These are phyloP conservation scores for Solanum virginianum DNA, from an alignment of 257 asterid species.

Conservation along the genomic window DNA sequence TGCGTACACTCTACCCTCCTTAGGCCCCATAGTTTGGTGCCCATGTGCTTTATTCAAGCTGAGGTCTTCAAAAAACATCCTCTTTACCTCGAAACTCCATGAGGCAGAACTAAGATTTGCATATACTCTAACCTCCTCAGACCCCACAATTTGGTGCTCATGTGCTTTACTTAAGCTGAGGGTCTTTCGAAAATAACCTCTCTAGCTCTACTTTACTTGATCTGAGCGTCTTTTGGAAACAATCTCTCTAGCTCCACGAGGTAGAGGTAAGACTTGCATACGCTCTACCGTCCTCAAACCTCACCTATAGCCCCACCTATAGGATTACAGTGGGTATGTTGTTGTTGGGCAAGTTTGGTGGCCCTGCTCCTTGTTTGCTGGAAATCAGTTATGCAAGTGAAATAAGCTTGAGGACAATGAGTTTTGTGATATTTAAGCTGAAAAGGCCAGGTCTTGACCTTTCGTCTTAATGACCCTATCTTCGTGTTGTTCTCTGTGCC, in stretches of 20 bases:
- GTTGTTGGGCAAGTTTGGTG: background rate
- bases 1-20: too few relatives aligned
- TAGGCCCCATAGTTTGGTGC: background rate
- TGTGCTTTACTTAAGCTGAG: too few relatives aligned
- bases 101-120: too few relatives aligned
- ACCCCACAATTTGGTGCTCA: background rate
- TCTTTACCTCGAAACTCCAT: too few relatives aligned
- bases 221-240: background rate
- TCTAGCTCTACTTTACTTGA: background rate
- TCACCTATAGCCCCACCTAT: background rate
- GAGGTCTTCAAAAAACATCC: too few relatives aligned
- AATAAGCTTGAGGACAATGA: background rate
- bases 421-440: background rate
- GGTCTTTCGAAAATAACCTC: too few relatives aligned
- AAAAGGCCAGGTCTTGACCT: background rate
- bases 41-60: too few relatives aligned
- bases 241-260: background rate
- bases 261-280: background rate
- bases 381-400: background rate
- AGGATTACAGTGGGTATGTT: background rate
- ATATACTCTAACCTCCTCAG: too few relatives aligned
- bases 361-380: background rate
- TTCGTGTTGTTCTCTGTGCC: background rate
- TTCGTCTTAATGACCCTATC: background rate
- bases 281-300: too few relatives aligned